Conservation (phyloP, 306 rosid genomes). For the Lathyrus aphaca region DNA sequence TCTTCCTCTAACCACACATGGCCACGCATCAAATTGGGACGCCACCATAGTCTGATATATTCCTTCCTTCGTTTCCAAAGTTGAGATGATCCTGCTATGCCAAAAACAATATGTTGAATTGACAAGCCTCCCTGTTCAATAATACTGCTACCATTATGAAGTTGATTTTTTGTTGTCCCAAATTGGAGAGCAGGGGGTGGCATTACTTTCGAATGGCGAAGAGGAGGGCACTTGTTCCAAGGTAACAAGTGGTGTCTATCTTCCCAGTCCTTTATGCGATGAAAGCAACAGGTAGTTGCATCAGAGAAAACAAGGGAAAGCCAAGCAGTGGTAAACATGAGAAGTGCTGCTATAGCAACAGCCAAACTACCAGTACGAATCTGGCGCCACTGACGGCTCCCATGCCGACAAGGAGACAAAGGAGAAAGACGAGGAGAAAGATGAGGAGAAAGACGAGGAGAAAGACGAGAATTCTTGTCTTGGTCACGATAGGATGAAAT, state of each 20-base stretch:
- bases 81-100: constrained; percentile 76
- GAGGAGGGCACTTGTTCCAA: constrained; percentile 46
- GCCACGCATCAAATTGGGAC: constrained; percentile 67
- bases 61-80: constrained; percentile 74
- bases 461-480: constrained; percentile 42
- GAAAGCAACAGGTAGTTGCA: constrained; percentile 54
- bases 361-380: constrained; percentile 50
- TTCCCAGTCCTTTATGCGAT: constrained; percentile 53
- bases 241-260: constrained; percentile 41
- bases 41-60: constrained; percentile 77
- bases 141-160: constrained; percentile 36
- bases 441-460: constrained; percentile 40
- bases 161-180: constrained; percentile 1
- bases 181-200: constrained; percentile 31
- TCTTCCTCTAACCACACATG: constrained; percentile 80
- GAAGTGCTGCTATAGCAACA: constrained; percentile 60
- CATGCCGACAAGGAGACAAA: constrained; percentile 36
- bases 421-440: constrained; percentile 43
- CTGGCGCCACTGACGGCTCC: constrained; percentile 53
- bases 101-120: constrained; percentile 64
- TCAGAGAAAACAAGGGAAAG: constrained; percentile 67
- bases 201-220: constrained; percentile 26
- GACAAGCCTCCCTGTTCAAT: constrained; percentile 47
- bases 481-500: constrained; percentile 44
- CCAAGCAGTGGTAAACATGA: constrained; percentile 66